Base-by-base conservation (phyloP, 2,329 filamentous ascomycete species). In the Pseudogymnoascus sp. region DNA sequence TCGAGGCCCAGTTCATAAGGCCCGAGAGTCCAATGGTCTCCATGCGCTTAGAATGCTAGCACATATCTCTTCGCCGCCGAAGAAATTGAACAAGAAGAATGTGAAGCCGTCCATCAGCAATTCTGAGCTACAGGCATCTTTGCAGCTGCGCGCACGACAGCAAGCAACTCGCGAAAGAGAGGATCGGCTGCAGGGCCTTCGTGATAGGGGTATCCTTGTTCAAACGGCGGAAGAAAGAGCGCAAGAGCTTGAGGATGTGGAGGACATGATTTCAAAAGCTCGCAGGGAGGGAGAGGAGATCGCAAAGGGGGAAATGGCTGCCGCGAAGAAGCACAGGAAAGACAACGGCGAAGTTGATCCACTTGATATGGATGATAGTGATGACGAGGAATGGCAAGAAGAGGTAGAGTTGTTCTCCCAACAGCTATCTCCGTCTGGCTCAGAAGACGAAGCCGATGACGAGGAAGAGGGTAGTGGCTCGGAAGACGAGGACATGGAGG, bases 161-260 rank as follows among this genome's bases (percentile, higher is more conserved):
- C 94, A 99, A 72, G 92, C 91, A 45, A 84, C 84, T 62, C 74
- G 82, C 39, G 90, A 94, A 71, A 85, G 90, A 59, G 83, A 89
- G 62, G 85, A 89, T 65, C 86, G 86, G 60, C 80, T 97, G 18
- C 84, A 90, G 60, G 80, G 85, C 65, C 79, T 99, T 38, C 84
- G 82, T 67, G 85, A 87, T 9, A 90, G 88, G 72, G 94, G 94
- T 6, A 80, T 96, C 23, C 76, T 87, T 21, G 78, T 97, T 15
- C 87, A 92, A 71, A 96, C 89, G 0, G 83, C 86, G 2, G 92
- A 96, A 72, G 92, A 99, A 71, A 84, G 89, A 18, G 88, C 92
- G 69, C 82, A 83, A 33, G 88, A 95, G 70, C 83, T 90, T 71
- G 84, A 88, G 61, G 84, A 92, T 61, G 84, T 96, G 10, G 94